Base-by-base conservation (phyloP, 768 basidiomycete species). In the Leucocoprinus birnbaumii region DNA sequence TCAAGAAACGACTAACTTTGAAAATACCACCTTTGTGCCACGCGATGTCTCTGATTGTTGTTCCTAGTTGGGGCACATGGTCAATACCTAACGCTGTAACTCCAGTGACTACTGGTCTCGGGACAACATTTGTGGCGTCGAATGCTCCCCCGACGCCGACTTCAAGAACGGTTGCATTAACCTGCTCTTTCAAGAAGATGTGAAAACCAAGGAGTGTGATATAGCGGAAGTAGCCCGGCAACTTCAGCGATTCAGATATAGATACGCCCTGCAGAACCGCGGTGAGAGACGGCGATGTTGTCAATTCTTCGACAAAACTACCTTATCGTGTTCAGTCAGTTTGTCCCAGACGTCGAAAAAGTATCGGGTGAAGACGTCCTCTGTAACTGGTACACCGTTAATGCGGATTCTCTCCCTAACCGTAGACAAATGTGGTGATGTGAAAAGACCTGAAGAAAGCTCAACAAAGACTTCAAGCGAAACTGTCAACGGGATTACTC, bases 301-400 rank as follows among this genome's bases (percentile, higher is more conserved):
- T n/a, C n/a, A n/a, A n/a, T n/a, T n/a, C n/a, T n/a, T 57, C 51
- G 48, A 19, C 45, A 45, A 5, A 61, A 65, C 35, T 63, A 94
- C 94, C 62, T 72, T 68, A 35, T 79, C 72, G 59, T 89, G 87
- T 40, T 68, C 62, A 48, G 86, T 77, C 8, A 98, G 75, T 56
- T 76, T 80, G 63, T 98, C 89, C 96, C 96, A 99, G 0, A 98
- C 89, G 62, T 98, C 89, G 63, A 94, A 99, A 73, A 98, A 98
- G 68, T 87, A 97, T 65, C 80, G 86, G 10, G 94, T 79, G 68
- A 99, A 99, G 31, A 84, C 71, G 14, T 88, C 85, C 66, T 98
- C 96, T 1, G 91, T 89, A 55, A 99, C 72, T 0, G 97, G 96
- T 16, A 75, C 75, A 3, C 96, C 95, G 66, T 97, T 93, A 63